Conservation (phyloP, 2,329 filamentous ascomycete species). For the Ophiobolus disseminans region DNA sequence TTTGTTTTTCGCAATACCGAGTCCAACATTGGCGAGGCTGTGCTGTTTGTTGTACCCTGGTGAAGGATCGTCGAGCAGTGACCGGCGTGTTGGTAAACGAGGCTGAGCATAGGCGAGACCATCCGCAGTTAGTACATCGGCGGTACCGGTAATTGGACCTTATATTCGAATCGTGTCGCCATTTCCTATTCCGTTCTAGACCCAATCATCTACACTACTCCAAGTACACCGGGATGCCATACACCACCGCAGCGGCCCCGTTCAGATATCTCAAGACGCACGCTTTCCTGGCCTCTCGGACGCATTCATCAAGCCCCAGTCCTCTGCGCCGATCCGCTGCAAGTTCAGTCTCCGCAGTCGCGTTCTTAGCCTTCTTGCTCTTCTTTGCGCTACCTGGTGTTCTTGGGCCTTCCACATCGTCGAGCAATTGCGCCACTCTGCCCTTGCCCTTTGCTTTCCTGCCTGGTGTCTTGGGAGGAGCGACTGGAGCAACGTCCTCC, state of each 20-base stretch:
- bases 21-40: not conserved
- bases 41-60: not conserved
- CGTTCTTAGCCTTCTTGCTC: slow-evolving; percentile 35
- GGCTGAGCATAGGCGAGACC: too few relatives aligned
- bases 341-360: slow-evolving; percentile 34
- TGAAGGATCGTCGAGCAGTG: not conserved
- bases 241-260: slow-evolving; percentile 90
- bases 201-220: slow-evolving; percentile 29
- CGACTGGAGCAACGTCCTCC: slow-evolving; percentile 15
- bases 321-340: slow-evolving; percentile 31
- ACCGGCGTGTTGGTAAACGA: too few relatives aligned
- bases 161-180: too few relatives aligned
- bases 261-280: slow-evolving; percentile 92
- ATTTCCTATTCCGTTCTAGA: not conserved
- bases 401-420: slow-evolving; percentile 35
- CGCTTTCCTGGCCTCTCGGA: slow-evolving; percentile 74
- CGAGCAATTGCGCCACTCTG: slow-evolving; percentile 31
- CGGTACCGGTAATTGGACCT: too few relatives aligned
- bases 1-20: too few relatives aligned
- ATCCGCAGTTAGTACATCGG: too few relatives aligned
- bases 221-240: slow-evolving; percentile 92
- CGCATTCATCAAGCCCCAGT: slow-evolving; percentile 75
- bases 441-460: slow-evolving; percentile 43
- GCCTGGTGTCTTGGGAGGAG: slow-evolving; percentile 27
- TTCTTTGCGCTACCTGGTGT: slow-evolving; percentile 23